A percentile compares a stretch with the other conserved stretches of the same genome.
Conservation (phyloP, 129 eudicot genomes). For the Saposhnikovia divaricata region DNA sequence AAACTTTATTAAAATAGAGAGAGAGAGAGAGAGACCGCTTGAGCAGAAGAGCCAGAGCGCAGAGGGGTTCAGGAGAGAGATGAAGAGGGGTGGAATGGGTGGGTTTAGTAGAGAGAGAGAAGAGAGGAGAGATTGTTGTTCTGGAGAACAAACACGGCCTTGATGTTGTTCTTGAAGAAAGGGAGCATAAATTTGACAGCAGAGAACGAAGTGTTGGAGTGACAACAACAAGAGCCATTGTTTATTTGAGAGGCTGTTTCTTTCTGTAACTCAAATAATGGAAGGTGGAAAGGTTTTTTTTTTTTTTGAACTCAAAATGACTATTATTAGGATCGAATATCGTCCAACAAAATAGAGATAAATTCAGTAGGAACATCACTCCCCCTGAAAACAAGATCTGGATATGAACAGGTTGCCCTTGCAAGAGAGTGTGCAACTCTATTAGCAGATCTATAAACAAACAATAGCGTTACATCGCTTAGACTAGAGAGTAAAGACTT, state of each 20-base stretch:
- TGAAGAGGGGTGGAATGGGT: conserved; percentile 1
- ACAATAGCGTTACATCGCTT: no score
- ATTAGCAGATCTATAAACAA: no score
- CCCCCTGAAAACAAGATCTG: no score
- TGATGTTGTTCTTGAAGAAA: conserved; percentile 1
- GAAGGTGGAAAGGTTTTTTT: no score
- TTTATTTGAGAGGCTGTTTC: not conserved
- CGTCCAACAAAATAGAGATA: no score
- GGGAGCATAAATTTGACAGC: not conserved
- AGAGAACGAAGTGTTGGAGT: not conserved
- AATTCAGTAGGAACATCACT: no score
- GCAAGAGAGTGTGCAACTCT: no score
- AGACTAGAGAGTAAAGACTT: no score
- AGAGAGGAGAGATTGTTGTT: conserved; percentile 30
- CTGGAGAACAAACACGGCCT: conserved; percentile 16
- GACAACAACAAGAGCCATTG: not conserved
- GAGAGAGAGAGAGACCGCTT: conserved; percentile 19
- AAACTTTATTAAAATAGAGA: conserved; percentile 15
- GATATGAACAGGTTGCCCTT: no score
- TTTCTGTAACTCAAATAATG: no score
- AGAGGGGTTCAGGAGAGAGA: conserved; percentile 16
- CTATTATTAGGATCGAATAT: no score
- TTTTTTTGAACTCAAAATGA: no score
- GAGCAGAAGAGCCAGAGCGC: conserved; percentile 19
- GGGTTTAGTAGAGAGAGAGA: conserved; percentile 26